A percentile compares a stretch with the other conserved stretches of the same genome.
Evolutionary conservation across 2,329 filamentous ascomycete species (phyloP).

Genomic region (Cryoendolithus antarcticus): DNA sequence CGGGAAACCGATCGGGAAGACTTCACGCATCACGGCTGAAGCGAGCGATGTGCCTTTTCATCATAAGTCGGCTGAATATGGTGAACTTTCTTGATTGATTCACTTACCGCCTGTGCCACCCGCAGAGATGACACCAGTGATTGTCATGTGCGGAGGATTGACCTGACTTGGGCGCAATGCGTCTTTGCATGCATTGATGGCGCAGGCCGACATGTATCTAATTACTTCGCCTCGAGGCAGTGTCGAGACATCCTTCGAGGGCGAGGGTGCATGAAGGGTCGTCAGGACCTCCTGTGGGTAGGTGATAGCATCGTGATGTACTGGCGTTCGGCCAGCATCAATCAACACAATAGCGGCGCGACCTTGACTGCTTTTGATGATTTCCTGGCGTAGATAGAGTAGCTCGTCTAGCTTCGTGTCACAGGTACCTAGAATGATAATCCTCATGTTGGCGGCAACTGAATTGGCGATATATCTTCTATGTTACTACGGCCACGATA

Average conservation of each 20-base stretch:
- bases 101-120: constrained; percentile 42
- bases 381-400: constrained; percentile 39
- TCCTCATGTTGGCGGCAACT: constrained; percentile 7
- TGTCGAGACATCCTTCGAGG: constrained; percentile 20
- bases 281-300: constrained; percentile 35
- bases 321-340: constrained; percentile 41
- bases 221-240: constrained; percentile 45
- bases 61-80: constrained; percentile 12
- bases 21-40: constrained; percentile 47
- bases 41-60: constrained; percentile 42
- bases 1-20: constrained; percentile 52
- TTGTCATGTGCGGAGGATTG: constrained; percentile 35
- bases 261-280: constrained; percentile 17
- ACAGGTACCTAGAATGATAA: constrained; percentile 49
- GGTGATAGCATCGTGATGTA: constrained; percentile 34
- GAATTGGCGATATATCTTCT: too few species aligned
- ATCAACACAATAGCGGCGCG: constrained; percentile 34
- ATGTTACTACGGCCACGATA: too few species aligned
- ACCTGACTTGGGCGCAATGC: constrained; percentile 33
- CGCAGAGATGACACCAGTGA: constrained; percentile 42
- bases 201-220: constrained; percentile 40
- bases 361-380: constrained; percentile 22
- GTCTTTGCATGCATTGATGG: constrained; percentile 19
- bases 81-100: too few species aligned
- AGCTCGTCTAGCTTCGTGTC: constrained; percentile 54